phyloP scores from a whole-genome alignment of 495 filamentous ascomycete species.

The Hypoxylon rickii region DNA sequence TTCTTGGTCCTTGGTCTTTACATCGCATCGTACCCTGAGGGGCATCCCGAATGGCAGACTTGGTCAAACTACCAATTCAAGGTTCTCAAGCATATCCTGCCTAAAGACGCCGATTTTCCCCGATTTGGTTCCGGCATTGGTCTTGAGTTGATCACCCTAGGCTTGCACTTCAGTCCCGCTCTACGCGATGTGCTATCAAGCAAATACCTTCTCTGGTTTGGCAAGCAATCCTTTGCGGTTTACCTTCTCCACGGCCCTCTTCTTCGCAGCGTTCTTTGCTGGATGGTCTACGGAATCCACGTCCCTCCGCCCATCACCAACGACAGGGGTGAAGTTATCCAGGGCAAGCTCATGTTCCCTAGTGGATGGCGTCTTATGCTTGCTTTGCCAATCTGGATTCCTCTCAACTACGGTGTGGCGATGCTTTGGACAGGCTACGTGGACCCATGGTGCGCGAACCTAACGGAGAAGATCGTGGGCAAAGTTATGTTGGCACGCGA shows the following conservation, averaged over 20 bases:
- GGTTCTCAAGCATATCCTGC: slow-evolving; percentile 57
- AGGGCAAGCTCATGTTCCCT: slow-evolving; percentile 38
- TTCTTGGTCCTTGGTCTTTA: slow-evolving; percentile 57
- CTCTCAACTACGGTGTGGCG: slow-evolving; percentile 60
- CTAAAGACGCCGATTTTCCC: slow-evolving; percentile 56
- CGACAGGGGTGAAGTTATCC: slow-evolving; percentile 49
- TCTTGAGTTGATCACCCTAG: slow-evolving; percentile 57
- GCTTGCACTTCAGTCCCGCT: slow-evolving; percentile 61
- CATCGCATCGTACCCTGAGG: slow-evolving; percentile 64
- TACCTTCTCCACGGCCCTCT: slow-evolving; percentile 70
- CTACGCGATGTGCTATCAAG: slow-evolving; percentile 60
- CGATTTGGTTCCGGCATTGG: slow-evolving; percentile 61
- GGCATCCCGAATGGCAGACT: slow-evolving; percentile 57
- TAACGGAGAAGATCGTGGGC: slow-evolving; percentile 62
- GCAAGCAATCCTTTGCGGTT: slow-evolving; percentile 69
- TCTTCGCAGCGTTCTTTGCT: slow-evolving; percentile 64
- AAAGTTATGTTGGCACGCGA: slow-evolving; percentile 56
- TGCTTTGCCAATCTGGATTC: slow-evolving; percentile 60
- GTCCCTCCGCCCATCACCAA: slow-evolving; percentile 57
- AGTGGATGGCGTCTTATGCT: slow-evolving; percentile 49
- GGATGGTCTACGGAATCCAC: slow-evolving; percentile 66
- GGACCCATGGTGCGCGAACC: slow-evolving; percentile 64
- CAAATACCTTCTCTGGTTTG: slow-evolving; percentile 65
- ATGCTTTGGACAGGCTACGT: slow-evolving; percentile 68
- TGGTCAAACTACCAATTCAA: slow-evolving; percentile 62